Conservation (phyloP, 495 filamentous ascomycete species). For the Penicillium angulare region DNA sequence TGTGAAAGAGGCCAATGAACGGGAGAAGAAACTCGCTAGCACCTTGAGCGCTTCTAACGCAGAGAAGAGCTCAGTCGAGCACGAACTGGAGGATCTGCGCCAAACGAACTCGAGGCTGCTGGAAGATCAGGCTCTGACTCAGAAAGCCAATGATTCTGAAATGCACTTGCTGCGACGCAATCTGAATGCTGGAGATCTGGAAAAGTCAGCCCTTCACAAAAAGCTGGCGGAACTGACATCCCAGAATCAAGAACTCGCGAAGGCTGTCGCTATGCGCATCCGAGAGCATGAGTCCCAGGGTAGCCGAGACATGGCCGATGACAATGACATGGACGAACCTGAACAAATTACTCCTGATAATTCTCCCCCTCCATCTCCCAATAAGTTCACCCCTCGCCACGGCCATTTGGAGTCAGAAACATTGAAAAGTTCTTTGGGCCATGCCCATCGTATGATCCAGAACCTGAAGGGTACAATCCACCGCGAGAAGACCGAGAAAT, state of each 20-base stretch:
- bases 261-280: conserved; percentile 70
- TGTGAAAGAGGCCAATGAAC: conserved; percentile 68
- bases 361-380: conserved; percentile 85
- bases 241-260: conserved; percentile 87
- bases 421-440: conserved; percentile 85
- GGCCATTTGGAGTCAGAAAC: conserved; percentile 90
- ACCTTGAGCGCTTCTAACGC: conserved; percentile 61
- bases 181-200: conserved; percentile 69
- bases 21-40: conserved; percentile 76
- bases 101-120: conserved; percentile 69
- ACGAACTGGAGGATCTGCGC: conserved; percentile 86
- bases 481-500: conserved; percentile 96
- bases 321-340: conserved; percentile 61
- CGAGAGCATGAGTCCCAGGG: conserved; percentile 63
- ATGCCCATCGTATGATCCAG: conserved; percentile 95
- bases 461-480: conserved; percentile 91
- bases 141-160: conserved; percentile 88
- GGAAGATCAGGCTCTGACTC: conserved; percentile 71
- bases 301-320: conserved; percentile 53
- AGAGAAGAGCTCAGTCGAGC: conserved; percentile 74
- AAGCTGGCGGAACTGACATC: conserved; percentile 81
- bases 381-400: conserved; percentile 87
- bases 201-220: conserved; percentile 68
- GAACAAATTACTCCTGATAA: conserved; percentile 80
- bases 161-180: conserved; percentile 73